Conservation (phyloP, 2,329 filamentous ascomycete genomes). For the Chaetomium strumarium region DNA sequence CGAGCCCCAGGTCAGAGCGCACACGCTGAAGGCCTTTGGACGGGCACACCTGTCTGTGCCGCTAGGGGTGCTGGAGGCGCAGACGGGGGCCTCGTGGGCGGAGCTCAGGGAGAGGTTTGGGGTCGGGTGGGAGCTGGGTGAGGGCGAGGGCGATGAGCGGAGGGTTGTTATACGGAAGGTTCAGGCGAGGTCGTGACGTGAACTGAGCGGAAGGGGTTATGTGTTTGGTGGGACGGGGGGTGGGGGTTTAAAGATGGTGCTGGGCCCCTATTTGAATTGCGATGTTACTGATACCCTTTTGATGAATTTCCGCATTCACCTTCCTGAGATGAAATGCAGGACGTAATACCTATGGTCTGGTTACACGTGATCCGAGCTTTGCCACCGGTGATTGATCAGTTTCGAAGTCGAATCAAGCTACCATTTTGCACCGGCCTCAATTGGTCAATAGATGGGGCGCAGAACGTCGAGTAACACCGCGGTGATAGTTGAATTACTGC, state of each 20-base stretch:
- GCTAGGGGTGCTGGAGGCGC: constrained; percentile 60
- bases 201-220: not conserved
- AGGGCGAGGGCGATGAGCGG: constrained; percentile 56
- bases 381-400: too few relatives aligned
- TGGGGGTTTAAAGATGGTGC: not conserved
- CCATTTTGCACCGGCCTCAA: too few relatives aligned
- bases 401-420: too few relatives aligned
- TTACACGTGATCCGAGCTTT: too few relatives aligned
- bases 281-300: constrained; percentile 2
- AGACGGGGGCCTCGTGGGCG: constrained; percentile 65
- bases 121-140: constrained; percentile 80
- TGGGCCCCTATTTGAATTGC: not conserved
- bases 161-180: constrained; percentile 69
- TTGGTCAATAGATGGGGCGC: too few relatives aligned
- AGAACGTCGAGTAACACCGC: too few relatives aligned
- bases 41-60: constrained; percentile 73
- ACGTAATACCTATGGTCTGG: too few relatives aligned
- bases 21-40: constrained; percentile 82
- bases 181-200: constrained; percentile 32
- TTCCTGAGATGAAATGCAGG: too few relatives aligned
- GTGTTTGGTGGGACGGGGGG: not conserved
- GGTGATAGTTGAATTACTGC: too few relatives aligned
- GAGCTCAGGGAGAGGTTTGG: constrained; percentile 61
- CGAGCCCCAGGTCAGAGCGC: constrained; percentile 64
- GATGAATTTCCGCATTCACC: not conserved